Base-by-base conservation (phyloP, 176 grass and related monocot genomes). In the Ensete glaucum region DNA sequence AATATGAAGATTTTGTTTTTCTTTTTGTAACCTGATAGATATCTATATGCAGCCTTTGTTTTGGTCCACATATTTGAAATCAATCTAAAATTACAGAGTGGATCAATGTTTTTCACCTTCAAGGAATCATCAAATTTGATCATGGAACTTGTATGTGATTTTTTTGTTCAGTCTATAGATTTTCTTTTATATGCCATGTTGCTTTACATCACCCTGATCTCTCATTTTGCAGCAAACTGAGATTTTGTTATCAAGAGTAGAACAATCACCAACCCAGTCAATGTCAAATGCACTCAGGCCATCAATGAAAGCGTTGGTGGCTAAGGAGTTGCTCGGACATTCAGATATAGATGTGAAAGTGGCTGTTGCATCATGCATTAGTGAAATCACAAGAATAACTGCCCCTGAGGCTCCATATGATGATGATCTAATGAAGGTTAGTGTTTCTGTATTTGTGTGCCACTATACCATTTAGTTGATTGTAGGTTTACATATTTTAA, bases 331-430 rank as follows among this genome's bases (percentile, higher is more conserved):
- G 26, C 55, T 97, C 29, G 73, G 81, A 20, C 90, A 97, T 68
- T 14, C 72, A 50, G 69, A 90, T 69, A 75, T 74, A 0, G 76
- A 83, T 12, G 82, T 97, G 16, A 88, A 81, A 56, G 84, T 93
- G 62, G 85, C 64, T 14, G 63, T 97, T 7, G 83, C 88, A 54
- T 88, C 88, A 54, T 97, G 93, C 78, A 71, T 97, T 69, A 92
- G 87, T 48, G 93, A 97, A 84, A 82, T 97, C 23, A 97, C 81
- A 9, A 87, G 90, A 80, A 88, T 97, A 80, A 87, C 85, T 0
- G 93, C 93, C 3, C 93, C 93, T 64, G 87, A 96, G 1, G 83
- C 90, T 12, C 93, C 93, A 7, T 96, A 92, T 66, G 83, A 78
- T 6, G 90, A 96, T 76, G 83, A 92, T 54, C 15, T 74, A 57